phyloP scores from a whole-genome alignment of 2,329 filamentous ascomycete genomes.

The Penicillium sp. region DNA sequence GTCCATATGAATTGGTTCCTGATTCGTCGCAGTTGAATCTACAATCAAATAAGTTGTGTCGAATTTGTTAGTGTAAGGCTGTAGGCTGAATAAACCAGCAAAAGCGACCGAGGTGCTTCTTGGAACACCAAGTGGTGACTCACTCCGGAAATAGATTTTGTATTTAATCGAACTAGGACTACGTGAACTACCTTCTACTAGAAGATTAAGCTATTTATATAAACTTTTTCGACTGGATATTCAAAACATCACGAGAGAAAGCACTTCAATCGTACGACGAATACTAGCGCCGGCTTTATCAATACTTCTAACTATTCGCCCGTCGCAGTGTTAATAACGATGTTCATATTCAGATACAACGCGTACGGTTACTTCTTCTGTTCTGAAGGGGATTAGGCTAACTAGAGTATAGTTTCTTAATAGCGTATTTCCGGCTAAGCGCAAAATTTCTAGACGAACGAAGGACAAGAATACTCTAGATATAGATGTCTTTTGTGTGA shows the following conservation, averaged over 20 bases:
- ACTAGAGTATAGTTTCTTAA: conserved; percentile 12
- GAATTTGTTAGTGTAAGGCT: too few relatives aligned
- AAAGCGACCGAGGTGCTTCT: too few relatives aligned
- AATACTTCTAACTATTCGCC: conserved; percentile 27
- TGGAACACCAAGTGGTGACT: too few relatives aligned
- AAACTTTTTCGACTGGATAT: conserved; percentile 32
- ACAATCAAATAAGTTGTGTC: too few relatives aligned
- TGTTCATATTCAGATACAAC: conserved; percentile 24
- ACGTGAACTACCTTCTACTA: conserved; percentile 18
- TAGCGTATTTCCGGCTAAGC: conserved; percentile 1
- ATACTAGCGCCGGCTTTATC: conserved; percentile 27
- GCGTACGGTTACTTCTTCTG: too few relatives aligned
- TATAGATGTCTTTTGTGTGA: conserved; percentile 23
- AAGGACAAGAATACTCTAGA: conserved; percentile 28
- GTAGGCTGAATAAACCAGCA: too few relatives aligned
- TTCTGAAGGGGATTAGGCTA: too few relatives aligned
- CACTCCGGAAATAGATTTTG: conserved; percentile 24
- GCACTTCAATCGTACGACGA: conserved; percentile 25
- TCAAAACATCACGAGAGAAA: conserved; percentile 26
- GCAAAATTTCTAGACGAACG: too few relatives aligned
- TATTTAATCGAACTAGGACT: conserved; percentile 26
- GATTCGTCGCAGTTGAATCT: too few relatives aligned
- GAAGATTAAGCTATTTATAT: not conserved
- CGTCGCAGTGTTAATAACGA: conserved; percentile 20
- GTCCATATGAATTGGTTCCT: too few relatives aligned